Evolutionary conservation across 139 green algal species (phyloP), one percentile per base, ranked within the genome.

Genomic region (Coelastrella sp.): DNA sequence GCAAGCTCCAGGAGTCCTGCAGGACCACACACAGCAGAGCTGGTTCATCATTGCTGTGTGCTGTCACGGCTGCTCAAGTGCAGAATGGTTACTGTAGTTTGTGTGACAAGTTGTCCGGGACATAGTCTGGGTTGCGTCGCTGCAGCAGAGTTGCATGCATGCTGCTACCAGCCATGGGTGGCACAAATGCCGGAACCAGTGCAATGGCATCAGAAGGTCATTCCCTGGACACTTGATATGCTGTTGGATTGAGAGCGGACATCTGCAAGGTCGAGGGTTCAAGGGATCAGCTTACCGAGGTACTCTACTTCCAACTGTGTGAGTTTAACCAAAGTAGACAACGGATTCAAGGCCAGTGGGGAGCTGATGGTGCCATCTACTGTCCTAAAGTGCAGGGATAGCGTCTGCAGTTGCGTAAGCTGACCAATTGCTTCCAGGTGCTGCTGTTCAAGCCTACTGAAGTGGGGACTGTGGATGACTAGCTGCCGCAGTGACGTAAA

Each of bases 1-100:
- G 86, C 59, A 3, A 90, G 75, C 86, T 90, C 86, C 74, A 90
- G 60, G 5, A 90, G n/a, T 8, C 86, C 86, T 90, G 59, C 49
- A 70, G 19, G 24, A 0, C 7, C 8, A 72, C 0, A 70, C 3
- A 70, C 11, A 15, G 12, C 63, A 70, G 63, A 20, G 63, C 14
- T 70, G 14, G 63, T 15, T 70, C 63, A 70, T 15, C 5, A 1
- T 0, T 70, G 11, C 63, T 70, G 63, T 70, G 12, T 70, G 63
- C 14, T 70, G 63, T 70, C 25, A 81, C 25, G 1, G 35, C 35
- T 49, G 35, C 35, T 49, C 35, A 49, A 5, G 1, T 49, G 35
- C 35, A 49, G 35, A 49, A 1, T 49, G 3, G 35, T 49, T 49
- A 49, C 3, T 49, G 35, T 49, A 49, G 35, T 49, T 49, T 49